Percentiles rank a stretch among this genome's conserved stretches.
These are phyloP conservation scores for Pseudisothecium myosuroides DNA, from an alignment of 225 moss, liverwort and hornwort genomes.

Conservation along the genomic window DNA sequence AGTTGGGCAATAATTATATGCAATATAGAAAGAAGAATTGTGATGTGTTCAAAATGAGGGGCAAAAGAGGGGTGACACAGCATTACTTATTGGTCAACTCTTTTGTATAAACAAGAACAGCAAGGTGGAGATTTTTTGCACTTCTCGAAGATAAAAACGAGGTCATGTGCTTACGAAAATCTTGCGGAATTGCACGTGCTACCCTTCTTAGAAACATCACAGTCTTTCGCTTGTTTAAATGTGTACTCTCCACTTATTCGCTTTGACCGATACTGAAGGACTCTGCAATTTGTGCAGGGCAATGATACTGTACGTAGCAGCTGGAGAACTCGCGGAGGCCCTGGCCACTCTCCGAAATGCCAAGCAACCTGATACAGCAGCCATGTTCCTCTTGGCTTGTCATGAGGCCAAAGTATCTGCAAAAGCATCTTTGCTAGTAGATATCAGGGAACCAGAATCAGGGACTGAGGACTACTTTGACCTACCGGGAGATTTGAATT, in stretches of 20 bases:
- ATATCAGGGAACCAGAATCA: constrained; percentile 5
- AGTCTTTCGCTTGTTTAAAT: background rate
- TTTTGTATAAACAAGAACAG: background rate
- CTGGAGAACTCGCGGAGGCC: constrained; percentile 76
- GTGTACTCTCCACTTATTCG: background rate
- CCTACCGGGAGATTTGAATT: constrained; percentile 62
- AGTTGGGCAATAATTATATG: background rate
- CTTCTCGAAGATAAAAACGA: background rate
- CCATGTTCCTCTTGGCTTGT: constrained; percentile 87
- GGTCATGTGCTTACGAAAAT: background rate
- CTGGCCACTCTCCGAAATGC: constrained; percentile 75
- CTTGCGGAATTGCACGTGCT: background rate
- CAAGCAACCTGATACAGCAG: constrained; percentile 91
- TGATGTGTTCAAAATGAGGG: background rate
- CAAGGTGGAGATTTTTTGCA: background rate
- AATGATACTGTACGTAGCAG: constrained; percentile 87
- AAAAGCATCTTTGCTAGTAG: background rate
- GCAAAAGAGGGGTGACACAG: background rate
- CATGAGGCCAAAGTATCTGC: constrained; percentile 77
- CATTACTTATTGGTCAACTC: background rate
- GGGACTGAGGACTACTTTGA: constrained; percentile 40
- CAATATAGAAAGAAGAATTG: background rate
- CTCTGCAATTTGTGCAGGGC: constrained; percentile 42
- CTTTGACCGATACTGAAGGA: background rate
- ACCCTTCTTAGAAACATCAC: background rate